A percentile compares a stretch with the other conserved stretches of the same genome.
Evolutionary conservation across 495 filamentous ascomycete species (phyloP).

Genomic region (Glarea lozoyensis): DNA sequence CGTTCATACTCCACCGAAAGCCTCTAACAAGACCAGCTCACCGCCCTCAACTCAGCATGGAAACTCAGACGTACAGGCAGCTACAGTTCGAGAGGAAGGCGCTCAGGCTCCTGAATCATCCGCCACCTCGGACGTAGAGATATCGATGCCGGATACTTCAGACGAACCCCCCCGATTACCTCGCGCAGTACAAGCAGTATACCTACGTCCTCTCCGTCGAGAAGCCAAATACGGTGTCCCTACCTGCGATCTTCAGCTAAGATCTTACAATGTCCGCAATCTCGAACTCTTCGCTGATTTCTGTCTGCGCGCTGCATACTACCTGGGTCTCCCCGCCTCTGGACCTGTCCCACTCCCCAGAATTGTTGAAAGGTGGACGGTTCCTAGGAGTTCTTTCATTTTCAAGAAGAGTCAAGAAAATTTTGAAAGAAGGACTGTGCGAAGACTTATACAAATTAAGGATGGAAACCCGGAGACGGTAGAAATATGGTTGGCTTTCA

Average conservation of each 20-base stretch:
- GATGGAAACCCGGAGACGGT: slow-evolving; percentile 87
- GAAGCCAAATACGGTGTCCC: slow-evolving; percentile 64
- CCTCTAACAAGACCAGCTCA: too few relatives aligned
- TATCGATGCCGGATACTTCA: too few relatives aligned
- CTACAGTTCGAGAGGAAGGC: too few relatives aligned
- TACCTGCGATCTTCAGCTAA: slow-evolving; percentile 82
- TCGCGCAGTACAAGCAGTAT: slow-evolving; percentile 72
- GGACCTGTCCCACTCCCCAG: slow-evolving; percentile 86
- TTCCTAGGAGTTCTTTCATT: slow-evolving; percentile 81
- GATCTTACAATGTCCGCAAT: slow-evolving; percentile 84
- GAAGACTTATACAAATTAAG: slow-evolving; percentile 84
- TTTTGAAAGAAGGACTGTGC: slow-evolving; percentile 82
- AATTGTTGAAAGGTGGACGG: slow-evolving; percentile 86
- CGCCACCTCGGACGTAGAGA: too few relatives aligned
- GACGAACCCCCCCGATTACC: too few relatives aligned
- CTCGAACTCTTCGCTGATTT: slow-evolving; percentile 95
- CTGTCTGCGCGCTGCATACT: slow-evolving; percentile 90
- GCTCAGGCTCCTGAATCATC: too few relatives aligned
- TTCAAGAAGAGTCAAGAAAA: slow-evolving; percentile 98
- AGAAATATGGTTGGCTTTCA: slow-evolving; percentile 81
- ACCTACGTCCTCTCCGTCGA: slow-evolving; percentile 76
- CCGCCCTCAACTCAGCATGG: too few relatives aligned
- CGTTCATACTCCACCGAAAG: too few relatives aligned
- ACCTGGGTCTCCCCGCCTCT: slow-evolving; percentile 74
- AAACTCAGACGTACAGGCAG: too few relatives aligned